Base-by-base conservation (phyloP, 2,329 filamentous ascomycete genomes). In the Beauveria rudraprayagi region DNA sequence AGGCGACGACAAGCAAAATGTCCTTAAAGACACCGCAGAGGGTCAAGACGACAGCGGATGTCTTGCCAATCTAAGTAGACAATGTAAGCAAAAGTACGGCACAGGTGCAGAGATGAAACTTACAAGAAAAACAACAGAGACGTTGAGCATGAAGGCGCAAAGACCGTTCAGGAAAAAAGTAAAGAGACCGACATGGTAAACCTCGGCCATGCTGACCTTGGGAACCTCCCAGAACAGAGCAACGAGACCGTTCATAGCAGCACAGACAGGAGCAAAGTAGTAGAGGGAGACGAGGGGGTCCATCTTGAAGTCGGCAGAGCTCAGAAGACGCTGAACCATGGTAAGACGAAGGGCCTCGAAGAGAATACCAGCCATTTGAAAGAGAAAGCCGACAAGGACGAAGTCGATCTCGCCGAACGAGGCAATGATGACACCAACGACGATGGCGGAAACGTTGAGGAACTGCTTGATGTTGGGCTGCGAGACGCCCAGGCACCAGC, bases 361-460 rank as follows among this genome's bases (percentile, higher is more conserved):
- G 69, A 88, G 73, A 70, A 94, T 88, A 70, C 90, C 90, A 61
- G 81, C 86, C 63, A 89, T 79, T 78, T 94, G 91, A 81, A 86
- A 92, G 65, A 92, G 73, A 76, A 94, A 89, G 65, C 90, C 90
- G 66, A 84, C 81, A 76, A 89, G 79, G 69, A 91, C 89, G 72
- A 99, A 99, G 73, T 92, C 87, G 76, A 99, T 95, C 79, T 99
- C 94, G 70, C 94, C 94, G 65, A 96, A 85, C 1, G 93, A 96
- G 55, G 94, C 94, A 71, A 99, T 91, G 66, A 97, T 80, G 68
- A 97, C 92, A 81, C 94, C 94, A 58, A 97, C 75, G 56, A 97
- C 94, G 69, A 99, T 99, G 73, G 93, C 83, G 47, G 90, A 94
- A 64, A 99, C 92, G 72, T 99, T 99, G 72, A 90, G 83, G 69